Base-by-base conservation (phyloP, 768 basidiomycete genomes). In the Neoboletus brunneissimus region DNA sequence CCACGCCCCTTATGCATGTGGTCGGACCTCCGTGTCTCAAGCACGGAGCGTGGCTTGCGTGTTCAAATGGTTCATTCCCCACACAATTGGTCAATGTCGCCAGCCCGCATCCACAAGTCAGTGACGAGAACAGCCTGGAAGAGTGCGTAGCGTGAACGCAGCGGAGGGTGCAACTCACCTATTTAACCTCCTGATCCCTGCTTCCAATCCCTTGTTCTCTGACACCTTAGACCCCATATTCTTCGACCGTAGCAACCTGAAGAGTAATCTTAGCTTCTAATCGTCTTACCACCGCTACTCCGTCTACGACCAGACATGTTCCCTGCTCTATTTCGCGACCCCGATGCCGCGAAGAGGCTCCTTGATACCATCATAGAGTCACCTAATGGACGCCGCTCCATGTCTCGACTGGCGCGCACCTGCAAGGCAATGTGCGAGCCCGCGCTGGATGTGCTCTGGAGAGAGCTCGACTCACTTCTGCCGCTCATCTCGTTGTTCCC, bases 401-500 rank as follows among this genome's bases (percentile, higher is more conserved):
- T 91, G 56, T 85, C 87, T 48, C 79, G 89, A 65, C 75, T 91
- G 62, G 82, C 89, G 47, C 79, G 89, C 51, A 89, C 89, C 45
- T 90, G 89, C 72, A 83, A 79, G 59, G 82, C 84, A n/a, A 75
- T 89, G 68, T 83, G 79, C 61, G 88, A 87, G 61, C 87, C 87
- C 15, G 82, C 85, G n/a, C 66, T 91, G 62, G 76, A 85, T 67
- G 74, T 85, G 48, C 76, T 91, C 31, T 91, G 89, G 89, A 82
- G 80, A 67, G 89, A 91, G 64, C 73, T 91, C 54, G 88, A 91
- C 68, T 88, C 87, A 13, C 75, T 91, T 56, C 72, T 83, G 45
- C 89, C 89, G 11, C 75, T 91, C 55, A 75, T 91, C 55, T 84
- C 85, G 35, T 68, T 90, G 53, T 91, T 91, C 68, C 89, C 89